Conservation (phyloP, 2,329 filamentous ascomycete species). For the Seiridium unicorne region DNA sequence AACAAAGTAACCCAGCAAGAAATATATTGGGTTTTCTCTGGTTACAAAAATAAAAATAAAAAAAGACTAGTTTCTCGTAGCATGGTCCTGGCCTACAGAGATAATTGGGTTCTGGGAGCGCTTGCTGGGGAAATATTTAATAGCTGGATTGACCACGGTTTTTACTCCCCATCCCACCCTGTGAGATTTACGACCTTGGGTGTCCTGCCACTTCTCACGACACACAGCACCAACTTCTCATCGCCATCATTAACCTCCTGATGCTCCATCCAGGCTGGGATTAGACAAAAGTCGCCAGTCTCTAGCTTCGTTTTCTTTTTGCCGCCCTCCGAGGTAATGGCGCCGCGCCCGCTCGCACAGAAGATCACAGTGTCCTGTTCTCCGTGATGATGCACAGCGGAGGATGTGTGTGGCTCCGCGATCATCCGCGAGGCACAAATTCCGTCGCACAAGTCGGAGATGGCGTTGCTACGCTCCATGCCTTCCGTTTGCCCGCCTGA, state of each 20-base stretch:
- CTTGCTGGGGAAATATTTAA: too few species aligned
- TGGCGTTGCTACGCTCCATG: slow-evolving; percentile 46
- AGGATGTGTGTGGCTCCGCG: slow-evolving; percentile 31
- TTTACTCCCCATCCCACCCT: slow-evolving; percentile 36
- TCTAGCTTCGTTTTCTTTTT: slow-evolving; percentile 42
- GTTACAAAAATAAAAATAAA: too few species aligned
- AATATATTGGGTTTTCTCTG: too few species aligned
- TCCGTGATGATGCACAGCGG: slow-evolving; percentile 53
- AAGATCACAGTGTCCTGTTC: slow-evolving; percentile 53
- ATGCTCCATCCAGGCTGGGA: slow-evolving; percentile 52
- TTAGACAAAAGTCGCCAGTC: slow-evolving; percentile 52
- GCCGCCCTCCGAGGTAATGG: slow-evolving; percentile 48
- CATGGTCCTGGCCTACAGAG: too few species aligned
- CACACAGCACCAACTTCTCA: slow-evolving; percentile 52
- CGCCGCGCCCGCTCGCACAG: slow-evolving; percentile 44
- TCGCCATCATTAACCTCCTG: slow-evolving; percentile 56
- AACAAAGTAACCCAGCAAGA: too few species aligned
- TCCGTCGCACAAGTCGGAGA: slow-evolving; percentile 43
- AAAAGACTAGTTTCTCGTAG: too few species aligned
- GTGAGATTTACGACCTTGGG: slow-evolving; percentile 49
- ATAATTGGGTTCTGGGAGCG: too few species aligned
- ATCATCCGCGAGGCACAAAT: slow-evolving; percentile 45
- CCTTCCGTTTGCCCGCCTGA: slow-evolving; percentile 49
- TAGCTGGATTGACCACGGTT: too few species aligned
- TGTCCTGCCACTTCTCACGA: slow-evolving; percentile 44